Percentiles rank a stretch among this genome's conserved stretches.
These are phyloP conservation scores for Pseudomassariella vexata DNA, from an alignment of 2,329 filamentous ascomycete genomes.

Conservation along the genomic window DNA sequence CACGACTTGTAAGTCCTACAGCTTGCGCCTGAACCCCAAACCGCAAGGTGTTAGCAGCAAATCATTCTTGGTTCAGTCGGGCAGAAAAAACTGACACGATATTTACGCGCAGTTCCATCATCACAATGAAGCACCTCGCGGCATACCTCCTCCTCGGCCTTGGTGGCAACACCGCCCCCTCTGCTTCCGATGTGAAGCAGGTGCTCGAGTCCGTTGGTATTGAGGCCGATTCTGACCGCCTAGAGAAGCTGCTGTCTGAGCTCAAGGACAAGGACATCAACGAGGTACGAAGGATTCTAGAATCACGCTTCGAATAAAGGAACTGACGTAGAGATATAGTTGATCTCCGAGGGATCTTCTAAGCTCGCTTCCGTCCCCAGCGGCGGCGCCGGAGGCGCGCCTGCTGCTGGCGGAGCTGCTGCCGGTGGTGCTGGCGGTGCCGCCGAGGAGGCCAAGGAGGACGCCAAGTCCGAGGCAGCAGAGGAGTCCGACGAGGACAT, in stretches of 20 bases:
- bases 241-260: constrained; percentile 82
- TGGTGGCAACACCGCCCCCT: constrained; percentile 86
- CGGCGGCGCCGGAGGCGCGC: constrained; percentile 73
- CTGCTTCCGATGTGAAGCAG: constrained; percentile 75
- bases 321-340: constrained; percentile 56
- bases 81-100: too few species aligned
- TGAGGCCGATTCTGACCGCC: constrained; percentile 84
- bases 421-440: constrained; percentile 63
- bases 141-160: constrained; percentile 97
- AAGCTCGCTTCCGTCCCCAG: constrained; percentile 98
- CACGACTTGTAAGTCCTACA: constrained; percentile 29
- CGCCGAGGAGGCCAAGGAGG: constrained; percentile 56
- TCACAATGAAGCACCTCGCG: constrained; percentile 99
- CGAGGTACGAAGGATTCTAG: constrained; percentile 58
- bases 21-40: too few species aligned
- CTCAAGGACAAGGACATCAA: constrained; percentile 89
- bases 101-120: too few species aligned
- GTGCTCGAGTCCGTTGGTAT: constrained; percentile 94
- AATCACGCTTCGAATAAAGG: not conserved
- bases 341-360: constrained; percentile 81
- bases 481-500: constrained; percentile 72
- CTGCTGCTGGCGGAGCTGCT: constrained; percentile 60
- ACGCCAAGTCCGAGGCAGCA: constrained; percentile 67
- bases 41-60: too few species aligned
- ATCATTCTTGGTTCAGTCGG: too few species aligned